phyloP scores from a whole-genome alignment of 2,329 filamentous ascomycete species.

The Periglandula ipomoeae region DNA sequence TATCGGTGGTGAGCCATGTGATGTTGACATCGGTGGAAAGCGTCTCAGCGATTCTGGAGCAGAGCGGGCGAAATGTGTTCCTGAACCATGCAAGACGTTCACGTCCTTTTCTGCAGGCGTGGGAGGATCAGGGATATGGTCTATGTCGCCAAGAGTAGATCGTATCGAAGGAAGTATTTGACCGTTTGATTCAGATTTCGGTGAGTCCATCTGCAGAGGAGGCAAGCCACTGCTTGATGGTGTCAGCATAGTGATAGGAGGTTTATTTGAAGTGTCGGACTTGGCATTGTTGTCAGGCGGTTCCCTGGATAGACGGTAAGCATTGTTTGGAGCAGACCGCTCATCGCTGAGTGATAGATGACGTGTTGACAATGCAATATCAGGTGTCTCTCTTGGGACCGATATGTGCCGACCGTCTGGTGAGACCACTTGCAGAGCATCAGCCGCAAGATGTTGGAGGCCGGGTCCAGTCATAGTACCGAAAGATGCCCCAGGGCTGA shows the following conservation, averaged over 20 bases:
- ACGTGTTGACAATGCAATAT: slow-evolving; percentile 21
- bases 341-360: slow-evolving; percentile 27
- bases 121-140: slow-evolving; percentile 21
- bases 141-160: slow-evolving; percentile 26
- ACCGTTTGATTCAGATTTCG: slow-evolving; percentile 24
- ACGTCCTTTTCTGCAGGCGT: slow-evolving; percentile 23
- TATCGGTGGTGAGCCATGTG: slow-evolving; percentile 34
- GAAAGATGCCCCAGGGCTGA: background rate
- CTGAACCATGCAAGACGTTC: slow-evolving; percentile 15
- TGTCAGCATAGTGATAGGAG: slow-evolving; percentile 15
- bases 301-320: slow-evolving; percentile 7
- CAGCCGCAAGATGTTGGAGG: slow-evolving; percentile 23
- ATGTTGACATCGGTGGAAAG: slow-evolving; percentile 21
- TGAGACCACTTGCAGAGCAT: slow-evolving; percentile 21
- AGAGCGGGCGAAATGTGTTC: slow-evolving; percentile 22
- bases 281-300: slow-evolving; percentile 5
- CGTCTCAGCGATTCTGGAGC: slow-evolving; percentile 24
- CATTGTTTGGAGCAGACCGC: slow-evolving; percentile 9
- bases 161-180: slow-evolving; percentile 31
- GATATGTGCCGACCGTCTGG: slow-evolving; percentile 10
- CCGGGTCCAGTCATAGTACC: slow-evolving; percentile 9
- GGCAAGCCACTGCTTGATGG: slow-evolving; percentile 23
- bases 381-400: slow-evolving; percentile 14
- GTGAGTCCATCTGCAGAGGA: slow-evolving; percentile 28
- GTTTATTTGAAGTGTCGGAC: slow-evolving; percentile 12